A percentile compares a stretch with the other conserved stretches of the same genome.
Conservation (phyloP, 2,329 filamentous ascomycete genomes). For the Ceratocystis cubensis region DNA sequence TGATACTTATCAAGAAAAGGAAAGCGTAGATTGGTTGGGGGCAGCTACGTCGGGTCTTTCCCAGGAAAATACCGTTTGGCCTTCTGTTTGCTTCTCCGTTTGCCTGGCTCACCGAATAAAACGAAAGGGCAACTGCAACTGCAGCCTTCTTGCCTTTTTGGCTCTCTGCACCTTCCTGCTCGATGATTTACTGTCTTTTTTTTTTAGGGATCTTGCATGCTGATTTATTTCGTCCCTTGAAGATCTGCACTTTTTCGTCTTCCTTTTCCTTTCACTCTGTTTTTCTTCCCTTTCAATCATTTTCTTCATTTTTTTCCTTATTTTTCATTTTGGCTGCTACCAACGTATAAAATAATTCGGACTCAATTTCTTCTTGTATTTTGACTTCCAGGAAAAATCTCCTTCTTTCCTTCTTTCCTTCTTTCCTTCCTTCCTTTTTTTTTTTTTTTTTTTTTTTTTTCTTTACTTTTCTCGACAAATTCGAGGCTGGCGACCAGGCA, state of each 20-base stretch:
- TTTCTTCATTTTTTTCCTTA: not conserved
- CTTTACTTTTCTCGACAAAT: not conserved
- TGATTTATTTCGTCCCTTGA: constrained; percentile 7
- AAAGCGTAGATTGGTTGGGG: not conserved
- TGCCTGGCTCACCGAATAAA: not conserved
- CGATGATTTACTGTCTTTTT: not conserved
- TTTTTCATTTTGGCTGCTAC: not conserved
- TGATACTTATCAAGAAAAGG: not conserved
- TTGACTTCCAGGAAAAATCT: no score
- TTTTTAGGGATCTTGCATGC: not conserved
- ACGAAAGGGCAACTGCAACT: not conserved
- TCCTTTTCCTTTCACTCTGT: not conserved
- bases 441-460: not conserved
- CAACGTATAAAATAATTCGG: not conserved
- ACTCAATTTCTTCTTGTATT: not conserved
- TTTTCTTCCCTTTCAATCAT: not conserved
- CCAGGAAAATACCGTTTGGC: not conserved
- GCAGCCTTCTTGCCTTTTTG: not conserved
- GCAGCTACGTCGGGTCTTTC: not conserved
- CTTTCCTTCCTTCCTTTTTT: no score
- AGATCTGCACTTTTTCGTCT: constrained; percentile 1
- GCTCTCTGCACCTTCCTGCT: not conserved
- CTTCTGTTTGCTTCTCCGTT: not conserved
- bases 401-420: not conserved
- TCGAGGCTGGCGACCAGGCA: not conserved